A percentile compares a stretch with the other conserved stretches of the same genome.
These are phyloP conservation scores for Cucumis melo DNA, from an alignment of 306 rosid species.

Conservation along the genomic window DNA sequence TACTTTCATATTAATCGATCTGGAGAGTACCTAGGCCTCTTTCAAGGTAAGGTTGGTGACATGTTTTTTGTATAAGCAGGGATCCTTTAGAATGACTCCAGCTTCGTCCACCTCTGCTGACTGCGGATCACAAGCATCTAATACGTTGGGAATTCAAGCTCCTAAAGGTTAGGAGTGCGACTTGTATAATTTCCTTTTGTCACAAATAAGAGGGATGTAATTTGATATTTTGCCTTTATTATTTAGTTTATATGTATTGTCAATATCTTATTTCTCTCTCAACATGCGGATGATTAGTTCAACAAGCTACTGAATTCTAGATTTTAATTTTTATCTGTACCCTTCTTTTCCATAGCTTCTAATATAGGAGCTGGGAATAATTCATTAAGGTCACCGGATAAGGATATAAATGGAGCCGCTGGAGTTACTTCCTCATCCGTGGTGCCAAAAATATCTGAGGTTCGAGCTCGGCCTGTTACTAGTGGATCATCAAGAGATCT, in stretches of 20 bases:
- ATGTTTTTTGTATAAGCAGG: slow-evolving; percentile 30
- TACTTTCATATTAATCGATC: neutral
- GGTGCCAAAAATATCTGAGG: slow-evolving; percentile 26
- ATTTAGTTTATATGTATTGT: neutral
- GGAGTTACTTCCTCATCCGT: slow-evolving; percentile 32
- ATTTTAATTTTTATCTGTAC: slow-evolving; percentile 1
- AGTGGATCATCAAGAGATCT: slow-evolving; percentile 80
- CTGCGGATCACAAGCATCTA: slow-evolving; percentile 42
- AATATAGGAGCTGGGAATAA: slow-evolving; percentile 48
- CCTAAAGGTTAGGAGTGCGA: slow-evolving; percentile 44
- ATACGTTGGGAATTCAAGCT: slow-evolving; percentile 30
- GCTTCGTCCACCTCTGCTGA: slow-evolving; percentile 32
- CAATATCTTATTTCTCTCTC: neutral
- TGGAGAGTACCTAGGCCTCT: neutral
- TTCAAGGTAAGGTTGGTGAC: slow-evolving; percentile 11
- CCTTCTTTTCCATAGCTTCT: slow-evolving; percentile 10
- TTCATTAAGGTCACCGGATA: slow-evolving; percentile 41
- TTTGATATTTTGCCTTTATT: neutral
- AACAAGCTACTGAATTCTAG: neutral
- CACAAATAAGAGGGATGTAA: neutral
- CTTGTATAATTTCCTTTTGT: neutral
- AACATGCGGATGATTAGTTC: neutral
- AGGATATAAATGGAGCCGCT: slow-evolving; percentile 27
- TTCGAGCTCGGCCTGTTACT: slow-evolving; percentile 27
- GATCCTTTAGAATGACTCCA: slow-evolving; percentile 36